Evolutionary conservation across 495 filamentous ascomycete species (phyloP).

Genomic region (Podospora appendiculata): DNA sequence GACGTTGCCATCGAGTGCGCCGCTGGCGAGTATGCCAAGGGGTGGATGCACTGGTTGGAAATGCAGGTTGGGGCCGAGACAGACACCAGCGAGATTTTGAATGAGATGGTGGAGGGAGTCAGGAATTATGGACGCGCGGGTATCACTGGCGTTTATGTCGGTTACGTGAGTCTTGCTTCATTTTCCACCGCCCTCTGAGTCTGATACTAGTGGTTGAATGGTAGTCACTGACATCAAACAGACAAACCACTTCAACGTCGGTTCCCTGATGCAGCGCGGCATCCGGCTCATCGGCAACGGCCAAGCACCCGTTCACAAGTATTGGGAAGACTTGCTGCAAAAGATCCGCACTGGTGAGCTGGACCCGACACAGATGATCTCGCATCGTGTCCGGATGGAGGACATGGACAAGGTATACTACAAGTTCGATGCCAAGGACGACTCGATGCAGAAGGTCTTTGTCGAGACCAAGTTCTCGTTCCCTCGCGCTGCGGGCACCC

Average conservation of each 20-base stretch:
- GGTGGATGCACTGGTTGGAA: slow-evolving; percentile 74
- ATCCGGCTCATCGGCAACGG: slow-evolving; percentile 77
- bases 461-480: slow-evolving; percentile 59
- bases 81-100: slow-evolving; percentile 78
- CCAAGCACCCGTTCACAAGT: slow-evolving; percentile 76
- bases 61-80: slow-evolving; percentile 68
- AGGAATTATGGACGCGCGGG: slow-evolving; percentile 68
- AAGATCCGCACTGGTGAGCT: slow-evolving; percentile 64
- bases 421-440: slow-evolving; percentile 61
- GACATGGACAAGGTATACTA: slow-evolving; percentile 66
- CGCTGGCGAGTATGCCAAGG: slow-evolving; percentile 79
- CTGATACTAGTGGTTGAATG: not conserved
- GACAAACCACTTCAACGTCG: slow-evolving; percentile 79
- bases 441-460: slow-evolving; percentile 65
- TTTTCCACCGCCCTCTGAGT: not conserved
- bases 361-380: slow-evolving; percentile 72
- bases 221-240: slow-evolving; percentile 11
- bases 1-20: slow-evolving; percentile 81
- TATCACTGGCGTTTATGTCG: slow-evolving; percentile 76
- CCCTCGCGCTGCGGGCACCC: slow-evolving; percentile 46
- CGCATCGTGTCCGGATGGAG: slow-evolving; percentile 67
- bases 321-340: slow-evolving; percentile 68
- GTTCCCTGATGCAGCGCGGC: slow-evolving; percentile 80
- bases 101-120: slow-evolving; percentile 78
- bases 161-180: slow-evolving; percentile 51